Conservation (phyloP, 1,284 basidiomycete genomes). For the Butyriboletus regius region DNA sequence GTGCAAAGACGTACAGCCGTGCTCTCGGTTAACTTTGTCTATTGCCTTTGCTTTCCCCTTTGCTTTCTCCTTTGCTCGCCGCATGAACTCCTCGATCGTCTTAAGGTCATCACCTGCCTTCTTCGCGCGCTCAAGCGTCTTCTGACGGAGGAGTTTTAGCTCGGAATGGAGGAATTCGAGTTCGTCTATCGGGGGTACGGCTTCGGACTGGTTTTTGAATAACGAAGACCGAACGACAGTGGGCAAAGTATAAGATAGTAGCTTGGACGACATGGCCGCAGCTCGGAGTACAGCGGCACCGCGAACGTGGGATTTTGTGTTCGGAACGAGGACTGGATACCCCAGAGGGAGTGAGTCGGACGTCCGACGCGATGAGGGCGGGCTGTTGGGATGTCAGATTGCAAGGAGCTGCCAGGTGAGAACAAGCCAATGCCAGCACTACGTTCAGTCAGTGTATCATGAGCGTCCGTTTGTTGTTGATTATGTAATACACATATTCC, state of each 20-base stretch:
- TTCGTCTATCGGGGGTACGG: slow-evolving; percentile 64
- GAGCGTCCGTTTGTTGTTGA: slow-evolving; percentile 28
- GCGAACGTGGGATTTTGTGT: slow-evolving; percentile 5
- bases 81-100: slow-evolving; percentile 61
- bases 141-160: slow-evolving; percentile 49
- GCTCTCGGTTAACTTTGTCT: slow-evolving; percentile 63
- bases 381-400: slow-evolving; percentile 13
- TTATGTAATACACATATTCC: slow-evolving; percentile 30
- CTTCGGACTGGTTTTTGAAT: slow-evolving; percentile 54
- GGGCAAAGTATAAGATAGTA: slow-evolving; percentile 42
- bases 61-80: slow-evolving; percentile 64
- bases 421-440: slow-evolving; percentile 18
- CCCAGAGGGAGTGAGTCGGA: slow-evolving; percentile 5
- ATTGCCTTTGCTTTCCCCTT: slow-evolving; percentile 65
- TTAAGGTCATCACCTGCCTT: slow-evolving; percentile 65
- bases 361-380: slow-evolving; percentile 19
- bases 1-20: slow-evolving; percentile 53
- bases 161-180: slow-evolving; percentile 59
- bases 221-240: slow-evolving; percentile 48
- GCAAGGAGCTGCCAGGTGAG: slow-evolving; percentile 17
- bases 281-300: slow-evolving; percentile 17
- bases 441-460: slow-evolving; percentile 26
- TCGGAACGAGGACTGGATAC: slow-evolving; percentile 8
- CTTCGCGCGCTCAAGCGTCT: slow-evolving; percentile 52
- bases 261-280: slow-evolving; percentile 44